Conservation (phyloP, 371 early-diverging fungal genomes). For the Basidiobolus meristosporus region DNA sequence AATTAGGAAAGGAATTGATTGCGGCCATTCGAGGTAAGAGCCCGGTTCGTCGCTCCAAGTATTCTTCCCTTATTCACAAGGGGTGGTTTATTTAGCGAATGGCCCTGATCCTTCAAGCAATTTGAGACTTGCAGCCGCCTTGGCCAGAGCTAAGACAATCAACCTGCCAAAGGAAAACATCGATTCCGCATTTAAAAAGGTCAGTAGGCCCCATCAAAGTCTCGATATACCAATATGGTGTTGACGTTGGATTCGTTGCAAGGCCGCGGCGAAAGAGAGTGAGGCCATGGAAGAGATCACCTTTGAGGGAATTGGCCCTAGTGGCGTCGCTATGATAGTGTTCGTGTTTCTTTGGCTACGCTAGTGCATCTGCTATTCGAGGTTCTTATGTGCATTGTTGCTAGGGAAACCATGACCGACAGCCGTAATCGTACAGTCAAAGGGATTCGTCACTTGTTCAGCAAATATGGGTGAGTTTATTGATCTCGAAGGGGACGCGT, state of each 20-base stretch:
- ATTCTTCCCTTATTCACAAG: background rate
- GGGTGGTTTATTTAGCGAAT: slow-evolving; percentile 18
- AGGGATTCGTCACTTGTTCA: slow-evolving; percentile 38
- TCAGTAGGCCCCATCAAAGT: slow-evolving; percentile 1
- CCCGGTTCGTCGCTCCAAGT: background rate
- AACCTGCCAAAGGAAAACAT: slow-evolving; percentile 54
- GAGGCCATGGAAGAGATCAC: slow-evolving; percentile 22
- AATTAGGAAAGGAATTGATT: slow-evolving; percentile 32
- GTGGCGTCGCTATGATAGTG: slow-evolving; percentile 42
- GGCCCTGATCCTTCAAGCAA: slow-evolving; percentile 26
- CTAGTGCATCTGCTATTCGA: background rate
- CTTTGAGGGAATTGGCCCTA: slow-evolving; percentile 47
- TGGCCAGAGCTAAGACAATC: slow-evolving; percentile 32
- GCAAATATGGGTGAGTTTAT: slow-evolving; percentile 16
- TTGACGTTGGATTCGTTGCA: background rate
- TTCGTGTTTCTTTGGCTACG: too few relatives aligned
- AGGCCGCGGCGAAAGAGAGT: slow-evolving; percentile 8
- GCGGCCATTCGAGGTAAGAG: slow-evolving; percentile 25
- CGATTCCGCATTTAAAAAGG: slow-evolving; percentile 47
- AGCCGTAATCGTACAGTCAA: slow-evolving; percentile 45
- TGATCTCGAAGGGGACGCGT: background rate
- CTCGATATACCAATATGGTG: slow-evolving; percentile 11
- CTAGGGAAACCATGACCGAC: slow-evolving; percentile 34
- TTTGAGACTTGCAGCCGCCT: slow-evolving; percentile 24
- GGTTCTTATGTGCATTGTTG: background rate